Percentiles rank a stretch among this genome's conserved stretches.
Conservation (phyloP, 352 stramenopile genomes). For the Pythium chondricola region DNA sequence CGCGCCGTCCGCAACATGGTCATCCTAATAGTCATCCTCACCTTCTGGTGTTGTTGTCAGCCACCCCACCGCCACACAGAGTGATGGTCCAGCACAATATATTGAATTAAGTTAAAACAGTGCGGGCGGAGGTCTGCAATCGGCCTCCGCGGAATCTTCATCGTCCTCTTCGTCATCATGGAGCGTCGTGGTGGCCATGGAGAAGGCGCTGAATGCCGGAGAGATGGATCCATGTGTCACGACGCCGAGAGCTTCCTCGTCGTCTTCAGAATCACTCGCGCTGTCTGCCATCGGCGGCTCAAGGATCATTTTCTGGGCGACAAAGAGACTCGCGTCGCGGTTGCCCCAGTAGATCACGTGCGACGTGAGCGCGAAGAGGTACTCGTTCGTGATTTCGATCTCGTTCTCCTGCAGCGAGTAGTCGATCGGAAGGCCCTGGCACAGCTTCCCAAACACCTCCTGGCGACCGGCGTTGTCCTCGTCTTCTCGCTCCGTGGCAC, state of each 20-base stretch:
- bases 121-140: no score
- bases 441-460: slow-evolving; percentile 54
- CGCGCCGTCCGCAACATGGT: background rate
- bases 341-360: slow-evolving; percentile 92
- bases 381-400: slow-evolving; percentile 93
- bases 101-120: slow-evolving; percentile 10
- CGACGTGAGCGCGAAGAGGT: slow-evolving; percentile 88
- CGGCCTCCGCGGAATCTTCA: no score
- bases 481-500: slow-evolving; percentile 12
- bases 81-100: background rate
- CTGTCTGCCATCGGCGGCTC: slow-evolving; percentile 31
- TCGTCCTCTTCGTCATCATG: background rate
- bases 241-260: slow-evolving; percentile 7
- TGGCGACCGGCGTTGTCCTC: slow-evolving; percentile 27
- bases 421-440: slow-evolving; percentile 67
- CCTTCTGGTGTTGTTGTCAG: background rate
- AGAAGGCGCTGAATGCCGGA: slow-evolving; percentile 17
- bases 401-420: slow-evolving; percentile 93
- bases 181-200: no score
- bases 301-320: slow-evolving; percentile 85
- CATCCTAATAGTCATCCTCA: background rate
- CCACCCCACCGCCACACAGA: background rate
- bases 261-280: slow-evolving; percentile 18
- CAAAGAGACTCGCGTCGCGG: slow-evolving; percentile 88
- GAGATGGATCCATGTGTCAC: slow-evolving; percentile 17